Conservation (phyloP, 2,329 filamentous ascomycete species). For the Fusarium nygamai region DNA sequence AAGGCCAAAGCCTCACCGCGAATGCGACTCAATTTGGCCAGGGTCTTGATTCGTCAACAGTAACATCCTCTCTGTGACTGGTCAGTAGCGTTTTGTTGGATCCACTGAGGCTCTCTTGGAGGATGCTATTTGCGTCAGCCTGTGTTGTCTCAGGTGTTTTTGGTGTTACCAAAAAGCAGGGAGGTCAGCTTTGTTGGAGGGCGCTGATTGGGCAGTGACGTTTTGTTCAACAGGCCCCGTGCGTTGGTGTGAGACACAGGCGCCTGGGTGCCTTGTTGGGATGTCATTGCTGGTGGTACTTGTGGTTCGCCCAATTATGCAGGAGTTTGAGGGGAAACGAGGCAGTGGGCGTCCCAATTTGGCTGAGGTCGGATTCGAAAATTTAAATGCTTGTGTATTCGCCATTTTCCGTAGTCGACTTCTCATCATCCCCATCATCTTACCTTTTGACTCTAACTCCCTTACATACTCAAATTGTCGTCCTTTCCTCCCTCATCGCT, state of each 20-base stretch:
- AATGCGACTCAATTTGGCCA: background rate
- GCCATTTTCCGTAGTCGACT: background rate
- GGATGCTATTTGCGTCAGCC: background rate
- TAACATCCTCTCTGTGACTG: too few relatives aligned
- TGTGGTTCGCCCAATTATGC: background rate
- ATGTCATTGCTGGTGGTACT: accelerated
- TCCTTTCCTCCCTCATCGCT: background rate
- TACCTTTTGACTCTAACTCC: too few relatives aligned
- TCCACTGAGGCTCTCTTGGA: background rate
- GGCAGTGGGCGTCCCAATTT: background rate
- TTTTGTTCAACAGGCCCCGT: background rate
- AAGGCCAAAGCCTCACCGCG: background rate
- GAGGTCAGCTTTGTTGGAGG: background rate
- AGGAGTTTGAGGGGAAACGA: background rate
- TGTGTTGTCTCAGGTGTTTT: background rate
- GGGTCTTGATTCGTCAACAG: background rate
- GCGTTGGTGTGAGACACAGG: background rate
- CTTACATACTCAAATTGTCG: too few relatives aligned
- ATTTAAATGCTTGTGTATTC: background rate
- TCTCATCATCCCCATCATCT: background rate
- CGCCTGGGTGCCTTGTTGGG: background rate
- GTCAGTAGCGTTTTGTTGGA: background rate
- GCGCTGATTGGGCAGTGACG: background rate
- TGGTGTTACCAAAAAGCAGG: background rate
- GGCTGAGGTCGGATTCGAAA: background rate